Evolutionary conservation across 805 yeast species (phyloP).

Genomic region (Kodamaea lidongshanica): DNA sequence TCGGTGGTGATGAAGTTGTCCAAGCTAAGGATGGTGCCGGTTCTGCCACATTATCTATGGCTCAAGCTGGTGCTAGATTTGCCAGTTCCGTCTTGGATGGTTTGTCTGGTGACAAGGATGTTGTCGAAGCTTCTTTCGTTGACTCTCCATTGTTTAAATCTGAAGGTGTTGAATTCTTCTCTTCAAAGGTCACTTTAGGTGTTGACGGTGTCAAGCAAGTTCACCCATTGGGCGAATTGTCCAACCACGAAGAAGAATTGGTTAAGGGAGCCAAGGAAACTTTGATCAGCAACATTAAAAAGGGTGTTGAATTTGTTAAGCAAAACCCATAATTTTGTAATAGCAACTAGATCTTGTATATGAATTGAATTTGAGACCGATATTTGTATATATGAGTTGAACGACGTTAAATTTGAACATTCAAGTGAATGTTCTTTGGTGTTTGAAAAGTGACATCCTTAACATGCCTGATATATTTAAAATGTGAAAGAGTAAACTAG

Average conservation of each 20-base stretch:
- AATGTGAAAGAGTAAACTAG: too few relatives aligned
- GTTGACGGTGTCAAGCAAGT: conserved; percentile 80
- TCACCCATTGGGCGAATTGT: conserved; percentile 69
- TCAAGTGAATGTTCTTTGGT: too few relatives aligned
- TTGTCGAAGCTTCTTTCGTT: conserved; percentile 64
- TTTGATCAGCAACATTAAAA: conserved; percentile 81
- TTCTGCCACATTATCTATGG: conserved; percentile 82
- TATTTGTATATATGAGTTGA: too few relatives aligned
- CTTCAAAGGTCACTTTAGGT: conserved; percentile 91
- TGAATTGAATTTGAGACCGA: too few relatives aligned
- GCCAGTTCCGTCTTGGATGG: conserved; percentile 61
- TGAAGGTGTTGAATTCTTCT: conserved; percentile 96
- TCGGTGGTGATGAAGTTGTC: conserved; percentile 87
- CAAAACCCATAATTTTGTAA: conserved; percentile 50
- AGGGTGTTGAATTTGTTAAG: conserved; percentile 86
- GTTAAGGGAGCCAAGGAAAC: conserved; percentile 82
- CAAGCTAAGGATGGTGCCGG: conserved; percentile 82
- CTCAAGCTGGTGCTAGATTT: conserved; percentile 79
- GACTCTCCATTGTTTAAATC: conserved; percentile 75
- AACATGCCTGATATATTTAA: too few relatives aligned
- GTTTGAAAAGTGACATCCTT: too few relatives aligned
- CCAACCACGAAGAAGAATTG: conserved; percentile 78
- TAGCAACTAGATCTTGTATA: too few relatives aligned
- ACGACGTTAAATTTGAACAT: too few relatives aligned
- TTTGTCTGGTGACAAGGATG: conserved; percentile 55